Conservation (phyloP, 257 asterid genomes). For the Rehmannia glutinosa region DNA sequence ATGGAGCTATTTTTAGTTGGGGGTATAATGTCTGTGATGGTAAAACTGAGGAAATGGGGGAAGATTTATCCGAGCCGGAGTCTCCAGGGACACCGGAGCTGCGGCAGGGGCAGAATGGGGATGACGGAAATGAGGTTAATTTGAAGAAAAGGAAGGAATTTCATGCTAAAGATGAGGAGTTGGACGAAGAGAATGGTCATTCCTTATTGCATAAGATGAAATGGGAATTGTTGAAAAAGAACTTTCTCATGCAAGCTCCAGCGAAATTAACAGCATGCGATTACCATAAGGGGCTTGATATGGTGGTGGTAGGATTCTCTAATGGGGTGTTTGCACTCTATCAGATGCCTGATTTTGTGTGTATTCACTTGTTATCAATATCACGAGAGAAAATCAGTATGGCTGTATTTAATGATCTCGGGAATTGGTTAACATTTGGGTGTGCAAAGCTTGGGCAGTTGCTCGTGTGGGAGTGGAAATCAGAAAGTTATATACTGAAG, state of each 20-base stretch:
- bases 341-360: conserved; percentile 93
- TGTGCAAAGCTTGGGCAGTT: conserved; percentile 97
- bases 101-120: conserved; percentile 31
- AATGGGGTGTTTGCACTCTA: conserved; percentile 93
- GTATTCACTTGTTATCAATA: conserved; percentile 78
- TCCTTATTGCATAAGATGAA: conserved; percentile 45
- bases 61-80: conserved; percentile 57
- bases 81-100: conserved; percentile 84
- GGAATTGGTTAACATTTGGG: conserved; percentile 94
- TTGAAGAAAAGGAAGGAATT: conserved; percentile 53
- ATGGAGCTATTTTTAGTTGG: conserved; percentile 85
- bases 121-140: conserved; percentile 20
- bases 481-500: conserved; percentile 89
- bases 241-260: conserved; percentile 79
- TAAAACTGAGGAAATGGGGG: conserved; percentile 28
- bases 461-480: conserved; percentile 99
- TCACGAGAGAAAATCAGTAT: conserved; percentile 86
- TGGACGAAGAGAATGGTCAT: conserved; percentile 33
- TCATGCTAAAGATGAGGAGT: conserved; percentile 35
- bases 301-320: conserved; percentile 91
- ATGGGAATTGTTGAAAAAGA: conserved; percentile 78
- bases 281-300: conserved; percentile 82
- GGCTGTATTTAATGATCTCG: conserved; percentile 75
- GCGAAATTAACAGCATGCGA: conserved; percentile 74
- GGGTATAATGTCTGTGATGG: conserved; percentile 32